Evolutionary conservation across 169 alveolate species (phyloP).

Genomic region (Plasmodium malariae): DNA sequence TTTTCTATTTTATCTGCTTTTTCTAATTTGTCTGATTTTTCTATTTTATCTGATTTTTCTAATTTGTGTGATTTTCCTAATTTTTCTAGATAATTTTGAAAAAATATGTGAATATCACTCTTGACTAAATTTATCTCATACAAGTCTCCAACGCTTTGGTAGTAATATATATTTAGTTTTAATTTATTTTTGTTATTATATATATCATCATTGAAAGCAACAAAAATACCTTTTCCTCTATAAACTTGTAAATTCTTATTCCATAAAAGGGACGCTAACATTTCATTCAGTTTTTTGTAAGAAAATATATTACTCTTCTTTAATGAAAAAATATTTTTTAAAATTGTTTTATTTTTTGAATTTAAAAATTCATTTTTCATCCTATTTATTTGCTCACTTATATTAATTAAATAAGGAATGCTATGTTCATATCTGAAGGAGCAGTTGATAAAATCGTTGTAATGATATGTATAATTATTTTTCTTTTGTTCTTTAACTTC

Average conservation of each 20-base stretch:
- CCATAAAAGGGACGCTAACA: constrained; percentile 59
- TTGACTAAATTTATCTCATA: constrained; percentile 51
- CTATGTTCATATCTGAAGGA: constrained; percentile 24
- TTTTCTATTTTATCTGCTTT: background rate
- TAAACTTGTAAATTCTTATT: constrained; percentile 18
- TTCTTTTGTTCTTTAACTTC: background rate
- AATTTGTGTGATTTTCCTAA: no score
- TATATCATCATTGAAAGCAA: constrained; percentile 73
- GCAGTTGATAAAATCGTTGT: constrained; percentile 40
- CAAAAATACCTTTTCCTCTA: constrained; percentile 74
- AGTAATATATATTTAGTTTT: constrained; percentile 60
- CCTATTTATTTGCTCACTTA: constrained; percentile 24
- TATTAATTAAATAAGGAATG: constrained; percentile 21
- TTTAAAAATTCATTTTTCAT: constrained; percentile 34
- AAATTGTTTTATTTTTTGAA: constrained; percentile 1
- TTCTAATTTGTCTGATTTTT: no score
- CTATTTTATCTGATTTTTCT: no score
- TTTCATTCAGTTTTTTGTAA: constrained; percentile 60
- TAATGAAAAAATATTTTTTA: constrained; percentile 35
- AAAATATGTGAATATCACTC: constrained; percentile 55
- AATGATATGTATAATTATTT: constrained; percentile 32
- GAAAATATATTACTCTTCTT: constrained; percentile 59
- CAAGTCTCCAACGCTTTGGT: constrained; percentile 76
- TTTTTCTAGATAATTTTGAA: constrained; percentile 6
- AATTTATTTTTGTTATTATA: constrained; percentile 44